Conservation (phyloP, 139 green algal genomes). For the Coelastrella sp. region DNA sequence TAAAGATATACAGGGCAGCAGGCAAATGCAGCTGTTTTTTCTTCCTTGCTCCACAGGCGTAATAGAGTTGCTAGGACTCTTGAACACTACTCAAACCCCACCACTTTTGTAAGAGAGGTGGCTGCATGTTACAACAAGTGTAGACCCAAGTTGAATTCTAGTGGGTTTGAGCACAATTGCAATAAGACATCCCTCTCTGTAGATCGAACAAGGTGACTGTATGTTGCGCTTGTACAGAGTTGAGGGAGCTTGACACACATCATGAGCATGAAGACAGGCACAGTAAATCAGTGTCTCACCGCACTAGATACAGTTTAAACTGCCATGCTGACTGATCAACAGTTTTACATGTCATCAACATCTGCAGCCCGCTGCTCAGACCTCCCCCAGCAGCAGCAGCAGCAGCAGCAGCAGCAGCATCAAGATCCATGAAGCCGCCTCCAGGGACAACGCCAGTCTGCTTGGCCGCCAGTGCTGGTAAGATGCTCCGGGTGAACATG, state of each 20-base stretch:
- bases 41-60: too few relatives aligned
- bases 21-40: too few relatives aligned
- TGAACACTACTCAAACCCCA: too few relatives aligned
- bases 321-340: neutral
- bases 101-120: too few relatives aligned
- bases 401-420: neutral
- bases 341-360: neutral
- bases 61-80: too few relatives aligned
- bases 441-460: neutral
- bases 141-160: too few relatives aligned
- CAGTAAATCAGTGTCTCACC: neutral
- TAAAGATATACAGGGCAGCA: too few relatives aligned
- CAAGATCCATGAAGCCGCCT: neutral
- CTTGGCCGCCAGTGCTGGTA: neutral
- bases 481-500: neutral
- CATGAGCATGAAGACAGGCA: neutral
- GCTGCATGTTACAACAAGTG: too few relatives aligned
- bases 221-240: too few relatives aligned
- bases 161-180: too few relatives aligned
- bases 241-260: neutral
- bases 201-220: too few relatives aligned
- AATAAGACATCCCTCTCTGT: too few relatives aligned
- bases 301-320: conserved; percentile 2
- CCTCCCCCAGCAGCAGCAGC: neutral
- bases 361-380: neutral